phyloP scores from a whole-genome alignment of 371 early-diverging fungal species.

The Massospora cicadina region DNA sequence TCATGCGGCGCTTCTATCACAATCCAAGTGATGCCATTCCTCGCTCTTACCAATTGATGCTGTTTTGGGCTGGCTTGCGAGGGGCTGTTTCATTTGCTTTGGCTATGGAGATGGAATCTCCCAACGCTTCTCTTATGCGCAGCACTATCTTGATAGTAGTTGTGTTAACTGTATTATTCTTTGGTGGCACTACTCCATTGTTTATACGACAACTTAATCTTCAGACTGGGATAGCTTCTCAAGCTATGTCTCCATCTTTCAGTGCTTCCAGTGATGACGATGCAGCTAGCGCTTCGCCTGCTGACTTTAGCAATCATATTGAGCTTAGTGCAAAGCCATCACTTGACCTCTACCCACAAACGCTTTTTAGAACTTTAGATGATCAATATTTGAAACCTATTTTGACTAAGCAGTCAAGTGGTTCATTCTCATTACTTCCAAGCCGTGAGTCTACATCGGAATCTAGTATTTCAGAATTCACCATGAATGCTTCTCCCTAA shows the following conservation, averaged over 20 bases:
- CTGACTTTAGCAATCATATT: not conserved
- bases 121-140: conserved; percentile 40
- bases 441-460: too few relatives aligned
- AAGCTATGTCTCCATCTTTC: not conserved
- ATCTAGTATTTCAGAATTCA: too few relatives aligned
- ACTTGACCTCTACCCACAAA: not conserved
- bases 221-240: conserved; percentile 28
- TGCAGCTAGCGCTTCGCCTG: not conserved
- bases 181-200: conserved; percentile 74
- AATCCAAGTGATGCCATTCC: conserved; percentile 42
- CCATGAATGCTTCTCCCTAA: too few relatives aligned
- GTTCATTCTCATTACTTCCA: too few relatives aligned
- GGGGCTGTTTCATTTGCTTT: conserved; percentile 93
- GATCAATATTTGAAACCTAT: not conserved
- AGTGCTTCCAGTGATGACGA: not conserved
- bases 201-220: conserved; percentile 60
- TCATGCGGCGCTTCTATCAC: conserved; percentile 29
- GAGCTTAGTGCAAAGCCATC: not conserved
- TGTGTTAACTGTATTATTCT: conserved; percentile 65
- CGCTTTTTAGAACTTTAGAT: not conserved
- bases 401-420: not conserved
- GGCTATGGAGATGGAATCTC: conserved; percentile 58
- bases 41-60: conserved; percentile 73
- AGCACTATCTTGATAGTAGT: conserved; percentile 82
- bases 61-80: conserved; percentile 88